Conservation (phyloP, 305 asterid genomes). For the Withania somnifera region DNA sequence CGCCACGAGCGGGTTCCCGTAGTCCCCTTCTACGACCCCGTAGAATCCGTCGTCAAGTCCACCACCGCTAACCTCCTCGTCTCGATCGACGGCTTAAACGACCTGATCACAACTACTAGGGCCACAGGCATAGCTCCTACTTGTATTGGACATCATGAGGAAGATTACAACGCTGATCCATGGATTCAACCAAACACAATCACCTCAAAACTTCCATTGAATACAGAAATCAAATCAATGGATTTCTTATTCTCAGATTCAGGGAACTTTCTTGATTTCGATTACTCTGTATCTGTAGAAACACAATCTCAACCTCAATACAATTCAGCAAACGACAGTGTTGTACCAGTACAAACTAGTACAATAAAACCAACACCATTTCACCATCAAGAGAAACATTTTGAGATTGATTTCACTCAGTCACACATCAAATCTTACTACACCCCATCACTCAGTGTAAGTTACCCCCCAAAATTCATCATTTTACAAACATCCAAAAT, state of each 20-base stretch:
- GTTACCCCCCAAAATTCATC: neutral
- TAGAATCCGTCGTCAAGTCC: constrained; percentile 41
- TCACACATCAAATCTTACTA: constrained; percentile 44
- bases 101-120: neutral
- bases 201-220: constrained; percentile 15
- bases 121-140: neutral
- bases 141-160: neutral
- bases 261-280: constrained; percentile 56
- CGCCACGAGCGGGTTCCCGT: constrained; percentile 74
- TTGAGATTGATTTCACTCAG: constrained; percentile 56
- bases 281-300: constrained; percentile 23
- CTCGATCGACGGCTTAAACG: neutral
- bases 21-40: constrained; percentile 60
- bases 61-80: constrained; percentile 17
- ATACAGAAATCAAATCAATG: constrained; percentile 39
- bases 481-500: neutral
- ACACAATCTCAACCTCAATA: constrained; percentile 3
- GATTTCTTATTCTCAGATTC: constrained; percentile 47
- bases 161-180: constrained; percentile 13
- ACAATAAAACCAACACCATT: constrained; percentile 20
- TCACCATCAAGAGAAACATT: constrained; percentile 29
- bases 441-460: constrained; percentile 64
- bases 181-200: constrained; percentile 30
- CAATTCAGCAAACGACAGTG: constrained; percentile 35
- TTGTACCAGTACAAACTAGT: constrained; percentile 59